Evolutionary conservation across 495 filamentous ascomycete genomes (phyloP).

Genomic region (Neurospora sp.): DNA sequence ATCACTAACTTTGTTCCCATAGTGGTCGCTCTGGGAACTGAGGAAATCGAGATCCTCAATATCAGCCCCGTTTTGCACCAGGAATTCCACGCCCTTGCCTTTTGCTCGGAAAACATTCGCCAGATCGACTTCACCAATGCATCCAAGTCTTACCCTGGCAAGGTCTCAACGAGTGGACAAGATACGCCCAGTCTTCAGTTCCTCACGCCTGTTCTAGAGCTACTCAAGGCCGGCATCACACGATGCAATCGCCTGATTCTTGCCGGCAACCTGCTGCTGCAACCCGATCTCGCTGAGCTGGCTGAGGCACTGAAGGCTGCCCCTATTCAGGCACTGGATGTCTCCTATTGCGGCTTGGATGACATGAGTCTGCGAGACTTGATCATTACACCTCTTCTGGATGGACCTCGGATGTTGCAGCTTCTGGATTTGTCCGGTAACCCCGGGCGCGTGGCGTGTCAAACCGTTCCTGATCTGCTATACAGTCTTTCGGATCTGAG

Average conservation of each 20-base stretch:
- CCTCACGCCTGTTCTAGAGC: constrained; percentile 21
- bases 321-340: constrained; percentile 19
- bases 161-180: background rate
- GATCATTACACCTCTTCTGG: constrained; percentile 37
- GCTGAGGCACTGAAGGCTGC: constrained; percentile 19
- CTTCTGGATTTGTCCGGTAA: constrained; percentile 60
- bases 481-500: constrained; percentile 13
- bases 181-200: constrained; percentile 14
- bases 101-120: constrained; percentile 33
- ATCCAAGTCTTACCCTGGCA: constrained; percentile 9
- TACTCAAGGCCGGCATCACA: constrained; percentile 19
- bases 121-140: constrained; percentile 35
- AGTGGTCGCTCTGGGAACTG: constrained; percentile 19
- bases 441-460: constrained; percentile 55
- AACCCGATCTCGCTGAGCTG: constrained; percentile 20
- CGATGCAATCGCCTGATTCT: constrained; percentile 23
- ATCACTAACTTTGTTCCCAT: constrained; percentile 1
- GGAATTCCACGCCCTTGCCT: constrained; percentile 38
- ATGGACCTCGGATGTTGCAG: constrained; percentile 11
- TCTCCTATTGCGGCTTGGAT: constrained; percentile 20
- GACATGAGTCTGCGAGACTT: constrained; percentile 16
- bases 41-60: constrained; percentile 28
- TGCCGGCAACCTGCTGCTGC: constrained; percentile 14
- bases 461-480: constrained; percentile 15
- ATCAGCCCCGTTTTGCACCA: constrained; percentile 33